Evolutionary conservation across 257 asterid genomes (phyloP), one percentile per base, ranked within the genome.

Genomic region (Petunia axillaris): DNA sequence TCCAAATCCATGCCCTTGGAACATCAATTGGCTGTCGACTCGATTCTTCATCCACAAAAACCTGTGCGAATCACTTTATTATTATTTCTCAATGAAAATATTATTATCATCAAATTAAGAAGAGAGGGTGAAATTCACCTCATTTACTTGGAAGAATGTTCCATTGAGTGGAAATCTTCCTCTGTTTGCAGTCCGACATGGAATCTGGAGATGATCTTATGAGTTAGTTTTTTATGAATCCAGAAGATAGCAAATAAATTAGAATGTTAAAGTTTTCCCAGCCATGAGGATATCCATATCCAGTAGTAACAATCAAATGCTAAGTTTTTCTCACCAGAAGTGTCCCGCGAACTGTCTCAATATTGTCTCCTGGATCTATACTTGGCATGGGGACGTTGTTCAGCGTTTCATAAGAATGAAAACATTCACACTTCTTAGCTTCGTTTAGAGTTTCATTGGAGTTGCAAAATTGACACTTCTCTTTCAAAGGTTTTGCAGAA

Each of bases 31-130:
- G 90, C 35, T 48, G 11, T 75, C 44, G 70, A 60, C 83, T 83
- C 0, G 89, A 81, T n/a, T 83, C 87, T 14, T 83, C 85, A 64
- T 87, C 90, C 25, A 87, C 89, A 79, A 87, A 81, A 15, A 87
- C 86, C 90, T 87, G 79, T 15, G 13, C 25, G 41, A 5, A 80
- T 39, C 63, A 38, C 57, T 36, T 3, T 36, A 6, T 52, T 36
- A 6, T 52, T 36, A 62, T 2, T 36, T 43, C 11, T 43, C 38
- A 10, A 41, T 8, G 14, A 50, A 13, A 7, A n/a, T 58, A 37
- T 0, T 46, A 25, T 46, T 8, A 2, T 13, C 60, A 35, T 48
- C 60, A 73, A 36, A 48, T 35, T 53, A 71, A 71, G 46, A 36
- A 50, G 36, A 48, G 46, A 50, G 4, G 59, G 14, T 4, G 43